Percentiles rank a stretch among this genome's conserved stretches.
phyloP scores from a whole-genome alignment of 306 rosid species.

The Prunus mume region DNA sequence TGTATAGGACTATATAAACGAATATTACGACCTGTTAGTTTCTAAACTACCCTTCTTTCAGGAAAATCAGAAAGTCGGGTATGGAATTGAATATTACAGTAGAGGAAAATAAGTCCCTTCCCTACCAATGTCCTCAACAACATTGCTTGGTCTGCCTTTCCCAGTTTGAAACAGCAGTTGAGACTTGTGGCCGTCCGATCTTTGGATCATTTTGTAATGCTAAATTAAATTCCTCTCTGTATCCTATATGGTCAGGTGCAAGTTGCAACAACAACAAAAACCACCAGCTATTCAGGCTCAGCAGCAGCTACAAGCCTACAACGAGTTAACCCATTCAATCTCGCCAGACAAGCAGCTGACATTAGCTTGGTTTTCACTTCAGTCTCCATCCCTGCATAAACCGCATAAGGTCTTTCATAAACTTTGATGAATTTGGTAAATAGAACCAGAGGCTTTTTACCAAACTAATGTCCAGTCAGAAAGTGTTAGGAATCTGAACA shows the following conservation, averaged over 20 bases:
- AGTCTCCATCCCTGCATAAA: neutral
- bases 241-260: no score
- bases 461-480: no score
- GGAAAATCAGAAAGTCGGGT: neutral
- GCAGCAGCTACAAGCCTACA: neutral
- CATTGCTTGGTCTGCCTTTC: no score
- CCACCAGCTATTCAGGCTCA: neutral
- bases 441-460: no score
- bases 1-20: neutral
- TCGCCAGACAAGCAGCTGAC: neutral
- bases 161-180: no score
- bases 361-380: neutral
- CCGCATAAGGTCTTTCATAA: neutral
- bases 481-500: neutral
- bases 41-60: conserved; percentile 3
- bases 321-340: neutral
- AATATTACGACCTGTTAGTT: neutral
- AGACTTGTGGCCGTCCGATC: neutral
- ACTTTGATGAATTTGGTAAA: neutral
- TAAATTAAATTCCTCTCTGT: neutral
- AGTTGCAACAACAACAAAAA: no score
- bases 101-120: neutral
- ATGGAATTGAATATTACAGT: neutral
- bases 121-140: no score
- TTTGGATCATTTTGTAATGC: neutral